Evolutionary conservation across 1,284 basidiomycete genomes (phyloP), one percentile per base, ranked within the genome.

Genomic region (Bondarzewia mesenterica): DNA sequence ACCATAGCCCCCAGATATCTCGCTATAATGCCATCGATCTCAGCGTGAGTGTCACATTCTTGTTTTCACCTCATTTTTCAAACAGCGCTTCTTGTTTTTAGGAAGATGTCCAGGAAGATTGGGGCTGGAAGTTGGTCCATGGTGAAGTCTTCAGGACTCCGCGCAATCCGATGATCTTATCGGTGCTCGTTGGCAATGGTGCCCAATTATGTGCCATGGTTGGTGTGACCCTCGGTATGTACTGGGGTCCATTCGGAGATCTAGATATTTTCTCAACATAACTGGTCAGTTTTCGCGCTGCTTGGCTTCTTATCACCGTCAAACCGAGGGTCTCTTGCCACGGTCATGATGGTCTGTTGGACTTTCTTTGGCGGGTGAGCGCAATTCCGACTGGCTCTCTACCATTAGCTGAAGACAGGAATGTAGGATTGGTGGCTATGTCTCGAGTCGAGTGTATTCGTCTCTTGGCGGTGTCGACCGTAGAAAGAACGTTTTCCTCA

Each of bases 51-150:
- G 21, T 22, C 16, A 40, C 14, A n/a, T 44, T 41, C 15, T 7
- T 7, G 7, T 14, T 16, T 18, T 27, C n/a, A 20, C 23, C 42
- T 22, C 37, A 21, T 21, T 35, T 23, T 5, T n/a, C 37, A 18
- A 2, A 5, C 40, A 15, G n/a, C n/a, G n/a, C n/a, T n/a, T n/a
- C 51, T 52, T 27, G 58, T 29, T 14, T 35, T 27, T 22, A 91
- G 82, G 94, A 98, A 64, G 93, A 97, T 58, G 89, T 97, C 1
- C 93, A 96, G 69, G 93, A 97, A 68, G 95, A 99, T 60, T 97
- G 89, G 75, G 95, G 95, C 4, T 99, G 95, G 95, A 98, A 98
- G 61, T 77, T 95, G 16, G 82, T 98, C 8, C 93, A 97, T 58
- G 93, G 92, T 25, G 95, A 99, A 66, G 91, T 99, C 14, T 98